Percentiles rank a stretch among this genome's conserved stretches.
These are phyloP conservation scores for Salvia splendens DNA, from an alignment of 257 asterid species.

Conservation along the genomic window DNA sequence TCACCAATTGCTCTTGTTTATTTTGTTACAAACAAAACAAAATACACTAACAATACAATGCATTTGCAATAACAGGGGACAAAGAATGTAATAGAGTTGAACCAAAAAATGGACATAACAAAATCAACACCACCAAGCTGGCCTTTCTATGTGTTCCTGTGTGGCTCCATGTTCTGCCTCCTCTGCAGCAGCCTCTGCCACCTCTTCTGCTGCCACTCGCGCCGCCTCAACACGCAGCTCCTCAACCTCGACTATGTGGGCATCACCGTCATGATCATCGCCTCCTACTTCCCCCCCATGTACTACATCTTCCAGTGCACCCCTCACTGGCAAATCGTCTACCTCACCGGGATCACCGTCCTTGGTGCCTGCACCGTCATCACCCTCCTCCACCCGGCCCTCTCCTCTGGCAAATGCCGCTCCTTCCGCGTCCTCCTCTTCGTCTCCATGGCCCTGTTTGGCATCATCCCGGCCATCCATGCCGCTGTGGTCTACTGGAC, in stretches of 20 bases:
- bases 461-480: constrained; percentile 80
- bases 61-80: constrained; percentile 40
- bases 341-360: constrained; percentile 67
- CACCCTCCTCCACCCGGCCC: constrained; percentile 68
- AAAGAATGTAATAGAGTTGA: constrained; percentile 51
- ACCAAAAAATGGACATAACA: constrained; percentile 34
- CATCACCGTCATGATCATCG: constrained; percentile 84
- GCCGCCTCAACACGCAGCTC: constrained; percentile 48
- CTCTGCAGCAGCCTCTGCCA: constrained; percentile 82
- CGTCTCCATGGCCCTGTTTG: constrained; percentile 77
- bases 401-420: constrained; percentile 61
- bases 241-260: constrained; percentile 86
- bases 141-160: constrained; percentile 81
- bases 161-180: constrained; percentile 88
- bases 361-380: constrained; percentile 66
- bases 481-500: constrained; percentile 65
- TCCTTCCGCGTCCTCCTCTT: constrained; percentile 69
- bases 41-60: too few species aligned
- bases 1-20: not conserved
- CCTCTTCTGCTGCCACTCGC: constrained; percentile 91
- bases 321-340: constrained; percentile 79
- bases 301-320: constrained; percentile 92
- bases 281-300: constrained; percentile 95
- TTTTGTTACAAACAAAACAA: too few species aligned
- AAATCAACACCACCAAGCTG: constrained; percentile 46